Base-by-base conservation (phyloP, 1,284 basidiomycete genomes). In the Fereydounia khargensis region DNA sequence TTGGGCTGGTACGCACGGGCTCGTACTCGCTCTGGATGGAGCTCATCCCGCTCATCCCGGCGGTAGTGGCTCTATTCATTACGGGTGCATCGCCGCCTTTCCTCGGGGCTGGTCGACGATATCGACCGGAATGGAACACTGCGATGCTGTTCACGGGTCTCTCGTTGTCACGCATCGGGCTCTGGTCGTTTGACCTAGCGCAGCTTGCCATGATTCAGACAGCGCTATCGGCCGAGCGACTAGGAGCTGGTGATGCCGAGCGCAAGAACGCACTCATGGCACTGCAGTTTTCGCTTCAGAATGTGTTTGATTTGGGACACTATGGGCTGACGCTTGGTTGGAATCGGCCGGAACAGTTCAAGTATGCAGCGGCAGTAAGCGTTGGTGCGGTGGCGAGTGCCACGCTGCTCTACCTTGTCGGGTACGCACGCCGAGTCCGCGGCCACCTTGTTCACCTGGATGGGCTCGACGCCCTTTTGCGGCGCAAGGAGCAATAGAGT, bases 131-230 rank as follows among this genome's bases (percentile, higher is more conserved):
- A 21, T 70, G 60, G 65, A 70, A 66, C 30, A 59, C 59, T 0
- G 58, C 45, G 0, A 14, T 68, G 22, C 49, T 70, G 13, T 57
- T 57, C 39, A 38, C 52, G 74, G 80, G 81, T 3, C 79, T 83
- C 75, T 80, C 81, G 11, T 56, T 80, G 2, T 80, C 79, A 0
- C 72, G 81, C 6, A 78, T 82, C 22, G 81, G 81, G 0, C 71
- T 82, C 0, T 82, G 81, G 81, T 76, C 78, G 0, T 82, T 82
- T 55, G 81, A 82, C 51, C 76, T 82, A 8, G 77, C 77, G 19
- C 81, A 82, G 47, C 72, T 81, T 18, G 79, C 81, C 35, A 77
- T 81, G 52, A 47, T 64, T 7, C 64, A 69, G 22, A 48, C 44
- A 0, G 62, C 62, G 3, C 47, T 68, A 1, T 48, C 42, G 21